A percentile compares a stretch with the other conserved stretches of the same genome.
These are phyloP conservation scores for Candida ortonii DNA, from an alignment of 805 yeast species.

Conservation along the genomic window DNA sequence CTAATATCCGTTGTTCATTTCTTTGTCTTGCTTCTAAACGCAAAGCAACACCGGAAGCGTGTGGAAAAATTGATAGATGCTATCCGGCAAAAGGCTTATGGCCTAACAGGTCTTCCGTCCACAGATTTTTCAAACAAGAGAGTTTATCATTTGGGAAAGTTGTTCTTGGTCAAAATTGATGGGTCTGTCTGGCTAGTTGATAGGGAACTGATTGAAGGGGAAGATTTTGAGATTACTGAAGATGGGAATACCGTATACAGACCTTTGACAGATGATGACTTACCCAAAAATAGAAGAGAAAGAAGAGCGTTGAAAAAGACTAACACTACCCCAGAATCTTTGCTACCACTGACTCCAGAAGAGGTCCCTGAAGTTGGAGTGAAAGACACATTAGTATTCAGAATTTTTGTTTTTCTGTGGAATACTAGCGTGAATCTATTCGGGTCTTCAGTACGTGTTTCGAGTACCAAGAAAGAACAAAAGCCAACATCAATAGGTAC, in stretches of 20 bases:
- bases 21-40: conserved; percentile 49
- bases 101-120: conserved; percentile 28
- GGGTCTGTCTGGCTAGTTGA: conserved; percentile 57
- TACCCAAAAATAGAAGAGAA: conserved; percentile 17
- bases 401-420: conserved; percentile 43
- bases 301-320: conserved; percentile 14
- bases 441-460: too few species aligned
- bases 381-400: conserved; percentile 46
- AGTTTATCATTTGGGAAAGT: conserved; percentile 44
- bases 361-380: conserved; percentile 46
- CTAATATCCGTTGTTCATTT: conserved; percentile 58
- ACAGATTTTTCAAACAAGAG: conserved; percentile 45
- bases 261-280: conserved; percentile 9
- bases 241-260: conserved; percentile 17
- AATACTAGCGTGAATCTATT: conserved; percentile 33
- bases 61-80: conserved; percentile 47
- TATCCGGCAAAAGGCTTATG: conserved; percentile 55
- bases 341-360: conserved; percentile 43
- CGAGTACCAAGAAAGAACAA: background rate
- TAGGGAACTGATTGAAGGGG: conserved; percentile 31
- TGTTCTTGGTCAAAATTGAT: conserved; percentile 53
- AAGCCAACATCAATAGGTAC: too few species aligned
- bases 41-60: conserved; percentile 55
- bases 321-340: conserved; percentile 30
- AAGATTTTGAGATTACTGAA: conserved; percentile 23